Percentiles rank a stretch among this genome's conserved stretches.
Evolutionary conservation across 768 basidiomycete species (phyloP).

Genomic region (Agrocybe praecox): DNA sequence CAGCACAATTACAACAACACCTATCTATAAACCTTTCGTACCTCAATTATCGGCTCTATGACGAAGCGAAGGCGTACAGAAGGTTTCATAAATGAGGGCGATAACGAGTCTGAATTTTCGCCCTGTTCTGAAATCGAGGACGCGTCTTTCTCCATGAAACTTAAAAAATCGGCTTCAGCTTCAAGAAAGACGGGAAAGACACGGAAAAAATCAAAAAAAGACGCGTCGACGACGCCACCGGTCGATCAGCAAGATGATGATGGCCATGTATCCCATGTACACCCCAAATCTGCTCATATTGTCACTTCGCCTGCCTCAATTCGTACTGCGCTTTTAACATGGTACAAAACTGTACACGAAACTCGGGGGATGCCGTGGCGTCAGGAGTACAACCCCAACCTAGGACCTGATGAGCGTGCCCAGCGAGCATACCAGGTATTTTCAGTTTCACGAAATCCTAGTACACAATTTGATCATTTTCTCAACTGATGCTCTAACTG

Average conservation of each 20-base stretch:
- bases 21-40: background rate
- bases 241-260: slow-evolving; percentile 11
- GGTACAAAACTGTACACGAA: slow-evolving; percentile 73
- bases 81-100: slow-evolving; percentile 19
- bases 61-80: slow-evolving; percentile 24
- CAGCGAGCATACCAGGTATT: slow-evolving; percentile 91
- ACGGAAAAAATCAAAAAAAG: slow-evolving; percentile 7
- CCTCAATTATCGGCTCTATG: slow-evolving; percentile 12
- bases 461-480: slow-evolving; percentile 5
- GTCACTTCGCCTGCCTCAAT: slow-evolving; percentile 43
- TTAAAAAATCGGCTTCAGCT: background rate
- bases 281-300: slow-evolving; percentile 51
- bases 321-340: slow-evolving; percentile 55
- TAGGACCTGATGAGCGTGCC: slow-evolving; percentile 60
- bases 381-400: slow-evolving; percentile 61
- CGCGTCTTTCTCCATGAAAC: slow-evolving; percentile 18
- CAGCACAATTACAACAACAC: no score
- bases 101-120: slow-evolving; percentile 12
- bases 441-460: slow-evolving; percentile 3
- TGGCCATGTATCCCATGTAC: slow-evolving; percentile 24
- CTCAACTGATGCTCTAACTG: background rate
- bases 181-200: slow-evolving; percentile 3
- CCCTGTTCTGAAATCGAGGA: slow-evolving; percentile 19
- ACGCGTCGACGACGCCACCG: slow-evolving; percentile 9
- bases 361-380: slow-evolving; percentile 92